A percentile compares a stretch with the other conserved stretches of the same genome.
phyloP scores from a whole-genome alignment of 768 basidiomycete species.

The Termitomyces sp. region DNA sequence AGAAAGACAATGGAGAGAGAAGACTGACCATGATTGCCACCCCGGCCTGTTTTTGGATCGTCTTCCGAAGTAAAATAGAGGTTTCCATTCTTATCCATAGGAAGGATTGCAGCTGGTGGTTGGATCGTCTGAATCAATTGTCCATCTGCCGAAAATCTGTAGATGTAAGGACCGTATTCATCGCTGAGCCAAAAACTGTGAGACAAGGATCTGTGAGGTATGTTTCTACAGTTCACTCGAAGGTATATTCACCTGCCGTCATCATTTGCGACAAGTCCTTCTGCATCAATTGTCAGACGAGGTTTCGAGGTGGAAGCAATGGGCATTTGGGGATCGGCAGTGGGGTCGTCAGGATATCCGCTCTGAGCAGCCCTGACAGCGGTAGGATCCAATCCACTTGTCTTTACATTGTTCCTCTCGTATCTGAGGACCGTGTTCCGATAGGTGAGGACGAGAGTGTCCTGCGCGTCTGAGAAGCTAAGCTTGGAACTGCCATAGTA shows the following conservation, averaged over 20 bases:
- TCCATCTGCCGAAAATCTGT: slow-evolving; percentile 42
- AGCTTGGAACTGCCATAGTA: slow-evolving; percentile 43
- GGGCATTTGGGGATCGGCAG: slow-evolving; percentile 41
- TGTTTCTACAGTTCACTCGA: neutral
- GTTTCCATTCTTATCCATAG: slow-evolving; percentile 33
- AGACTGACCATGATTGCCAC: slow-evolving; percentile 44
- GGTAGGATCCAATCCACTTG: slow-evolving; percentile 51
- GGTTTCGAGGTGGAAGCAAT: slow-evolving; percentile 34
- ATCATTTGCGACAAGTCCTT: slow-evolving; percentile 50
- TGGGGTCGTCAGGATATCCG: slow-evolving; percentile 22
- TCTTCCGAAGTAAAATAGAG: slow-evolving; percentile 46
- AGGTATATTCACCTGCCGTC: slow-evolving; percentile 47
- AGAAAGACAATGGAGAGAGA: neutral
- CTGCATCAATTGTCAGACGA: slow-evolving; percentile 49
- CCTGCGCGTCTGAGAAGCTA: slow-evolving; percentile 40
- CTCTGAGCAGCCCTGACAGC: slow-evolving; percentile 38
- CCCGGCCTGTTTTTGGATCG: slow-evolving; percentile 47
- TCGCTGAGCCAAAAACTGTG: slow-evolving; percentile 58
- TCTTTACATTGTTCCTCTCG: slow-evolving; percentile 39
- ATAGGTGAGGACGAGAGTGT: slow-evolving; percentile 49
- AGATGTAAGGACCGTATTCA: slow-evolving; percentile 67
- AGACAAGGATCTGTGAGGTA: neutral
- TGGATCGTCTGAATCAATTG: slow-evolving; percentile 49
- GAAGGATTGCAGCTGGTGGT: slow-evolving; percentile 53
- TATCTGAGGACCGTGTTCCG: slow-evolving; percentile 40